Evolutionary conservation across 169 alveolate species (phyloP).

Genomic region (Eimeria brunetti): DNA sequence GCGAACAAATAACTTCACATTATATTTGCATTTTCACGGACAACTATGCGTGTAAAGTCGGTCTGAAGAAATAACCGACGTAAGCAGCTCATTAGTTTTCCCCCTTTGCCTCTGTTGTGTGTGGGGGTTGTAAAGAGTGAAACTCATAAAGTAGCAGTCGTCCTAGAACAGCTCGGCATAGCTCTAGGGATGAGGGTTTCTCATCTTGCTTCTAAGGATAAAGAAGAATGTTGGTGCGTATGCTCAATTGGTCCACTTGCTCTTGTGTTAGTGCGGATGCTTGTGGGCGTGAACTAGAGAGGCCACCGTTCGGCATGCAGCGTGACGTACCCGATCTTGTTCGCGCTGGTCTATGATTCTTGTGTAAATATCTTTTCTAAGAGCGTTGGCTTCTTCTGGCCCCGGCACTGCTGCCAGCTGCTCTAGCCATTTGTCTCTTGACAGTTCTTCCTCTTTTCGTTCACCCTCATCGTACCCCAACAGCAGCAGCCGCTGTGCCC

Average conservation of each 20-base stretch:
- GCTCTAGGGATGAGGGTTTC: background rate
- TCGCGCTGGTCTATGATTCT: conserved; percentile 45
- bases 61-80: background rate
- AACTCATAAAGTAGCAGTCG: background rate
- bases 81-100: background rate
- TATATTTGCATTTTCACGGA: background rate
- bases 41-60: background rate
- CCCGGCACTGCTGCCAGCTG: conserved; percentile 42
- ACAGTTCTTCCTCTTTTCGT: conserved; percentile 42
- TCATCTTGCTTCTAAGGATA: background rate
- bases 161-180: background rate
- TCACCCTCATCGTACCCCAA: conserved; percentile 57
- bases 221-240: background rate
- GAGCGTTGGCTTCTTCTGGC: conserved; percentile 28
- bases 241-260: background rate
- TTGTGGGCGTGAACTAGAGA: background rate
- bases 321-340: conserved; percentile 38
- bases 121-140: background rate
- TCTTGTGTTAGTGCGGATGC: background rate
- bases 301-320: background rate
- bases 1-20: background rate
- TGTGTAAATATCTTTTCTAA: conserved; percentile 14
- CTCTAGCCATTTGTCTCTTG: conserved; percentile 63
- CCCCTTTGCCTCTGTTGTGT: background rate
- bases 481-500: conserved; percentile 71